Evolutionary conservation across 2,329 filamentous ascomycete genomes (phyloP).

Genomic region (Paecilomyces niveus): DNA sequence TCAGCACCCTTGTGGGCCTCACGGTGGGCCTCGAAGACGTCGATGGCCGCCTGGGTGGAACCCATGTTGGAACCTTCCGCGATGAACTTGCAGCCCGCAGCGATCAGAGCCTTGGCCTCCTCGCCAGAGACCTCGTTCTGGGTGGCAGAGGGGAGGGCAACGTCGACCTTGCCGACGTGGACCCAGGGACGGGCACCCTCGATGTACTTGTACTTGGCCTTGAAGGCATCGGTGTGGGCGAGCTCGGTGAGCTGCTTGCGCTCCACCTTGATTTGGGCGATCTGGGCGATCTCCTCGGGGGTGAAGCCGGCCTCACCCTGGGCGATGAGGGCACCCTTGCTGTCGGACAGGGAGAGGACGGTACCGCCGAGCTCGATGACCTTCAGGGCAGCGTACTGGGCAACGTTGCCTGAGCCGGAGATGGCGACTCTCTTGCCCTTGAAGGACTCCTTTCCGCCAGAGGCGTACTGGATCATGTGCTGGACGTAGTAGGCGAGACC

Average conservation of each 20-base stretch:
- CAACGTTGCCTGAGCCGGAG: conserved; percentile 95
- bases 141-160: conserved; percentile 87
- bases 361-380: conserved; percentile 90
- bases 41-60: conserved; percentile 91
- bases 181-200: conserved; percentile 84
- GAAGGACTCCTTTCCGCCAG: conserved; percentile 71
- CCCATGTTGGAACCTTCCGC: conserved; percentile 99
- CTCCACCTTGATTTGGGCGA: conserved; percentile 79
- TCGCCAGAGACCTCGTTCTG: conserved; percentile 95
- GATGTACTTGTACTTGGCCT: conserved; percentile 73
- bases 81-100: conserved; percentile 71
- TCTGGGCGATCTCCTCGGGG: conserved; percentile 68
- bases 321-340: conserved; percentile 74
- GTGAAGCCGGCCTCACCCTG: conserved; percentile 63
- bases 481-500: conserved; percentile 94
- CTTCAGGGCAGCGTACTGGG: conserved; percentile 95
- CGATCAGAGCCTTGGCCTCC: conserved; percentile 77
- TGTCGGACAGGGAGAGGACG: conserved; percentile 90
- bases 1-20: conserved; percentile 54
- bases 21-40: conserved; percentile 78
- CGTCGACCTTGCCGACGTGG: conserved; percentile 81
- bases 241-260: conserved; percentile 75
- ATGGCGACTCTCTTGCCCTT: conserved; percentile 89
- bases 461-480: conserved; percentile 88
- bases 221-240: conserved; percentile 48